These are phyloP conservation scores for Fusarium verticillioides DNA, from an alignment of 2,329 filamentous ascomycete species.

Conservation along the genomic window DNA sequence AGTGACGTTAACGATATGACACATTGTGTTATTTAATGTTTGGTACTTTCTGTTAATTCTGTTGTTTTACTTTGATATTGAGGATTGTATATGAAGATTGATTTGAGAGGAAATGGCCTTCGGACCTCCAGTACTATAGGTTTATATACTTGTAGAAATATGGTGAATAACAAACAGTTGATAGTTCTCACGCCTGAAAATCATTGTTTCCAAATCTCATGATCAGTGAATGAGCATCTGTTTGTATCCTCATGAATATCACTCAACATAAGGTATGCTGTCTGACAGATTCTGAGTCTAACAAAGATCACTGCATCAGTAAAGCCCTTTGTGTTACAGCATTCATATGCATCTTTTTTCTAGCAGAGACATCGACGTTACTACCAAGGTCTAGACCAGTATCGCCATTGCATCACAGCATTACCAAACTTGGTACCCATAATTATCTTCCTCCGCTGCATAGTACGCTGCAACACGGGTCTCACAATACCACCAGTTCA, in stretches of 20 bases:
- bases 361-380: rapidly evolving
- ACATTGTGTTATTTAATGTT: background rate
- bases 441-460: background rate
- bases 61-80: background rate
- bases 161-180: background rate
- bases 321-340: rapidly evolving
- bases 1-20: background rate
- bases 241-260: rapidly evolving
- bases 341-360: no score
- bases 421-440: background rate
- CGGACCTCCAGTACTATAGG: background rate
- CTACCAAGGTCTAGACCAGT: no score
- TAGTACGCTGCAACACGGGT: background rate
- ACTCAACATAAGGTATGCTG: no score
- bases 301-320: background rate
- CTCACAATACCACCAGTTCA: background rate
- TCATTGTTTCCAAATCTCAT: rapidly evolving
- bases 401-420: no score
- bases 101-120: background rate
- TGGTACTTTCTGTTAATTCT: rapidly evolving
- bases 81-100: background rate
- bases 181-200: rapidly evolving
- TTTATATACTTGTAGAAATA: background rate
- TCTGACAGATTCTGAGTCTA: background rate
- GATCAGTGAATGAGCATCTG: background rate